Evolutionary conservation across 345 rosid species (phyloP), one percentile per base, ranked within the genome.

Genomic region (Pugionium cornutum): DNA sequence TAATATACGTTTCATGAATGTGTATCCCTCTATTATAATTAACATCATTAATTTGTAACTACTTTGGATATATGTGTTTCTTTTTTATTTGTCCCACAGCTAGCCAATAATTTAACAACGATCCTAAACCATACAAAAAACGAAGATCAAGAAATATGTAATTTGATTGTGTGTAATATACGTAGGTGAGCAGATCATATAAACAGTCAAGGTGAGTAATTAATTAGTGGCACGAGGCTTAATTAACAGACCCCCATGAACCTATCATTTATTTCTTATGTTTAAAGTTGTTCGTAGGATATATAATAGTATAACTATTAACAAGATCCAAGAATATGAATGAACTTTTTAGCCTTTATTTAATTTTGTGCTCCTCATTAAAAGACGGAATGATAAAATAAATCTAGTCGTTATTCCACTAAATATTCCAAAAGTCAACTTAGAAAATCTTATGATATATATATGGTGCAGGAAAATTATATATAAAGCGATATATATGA

Each of bases 351-450:
- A 48, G 36, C 30, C 33, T 58, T 51, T 72, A 58, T 72, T 58
- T 72, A 72, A 65, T 72, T 72, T 65, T 65, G 71, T 72, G 71
- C 71, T 64, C 10, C 53, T 64, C 62, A 60, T 58, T 51, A 58
- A 72, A 65, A 50, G 70, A 58, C 55, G 71, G 44, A 60, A 49
- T 4, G 39, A 63, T 25, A 49, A 18, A 58, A 62, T 31, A 39
- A 63, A 39, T 31, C 26, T 63, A 70, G 49, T 70, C 37, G 63
- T 54, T 51, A 59, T 72, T 58, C 71, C 76, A 72, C 76, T 72
- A 45, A 66, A 52, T 43, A 53, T 52, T 2, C 37, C 30, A 7
- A 73, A 18, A 73, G 77, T 73, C 77, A 73, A 73, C 77, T 73
- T 73, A 73, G 9, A 58, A 44, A 49, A 63, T 73, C 62, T 27